A percentile compares a stretch with the other conserved stretches of the same genome.
Evolutionary conservation across 1,284 basidiomycete genomes (phyloP).

Genomic region (Retiboletus flavoniger): DNA sequence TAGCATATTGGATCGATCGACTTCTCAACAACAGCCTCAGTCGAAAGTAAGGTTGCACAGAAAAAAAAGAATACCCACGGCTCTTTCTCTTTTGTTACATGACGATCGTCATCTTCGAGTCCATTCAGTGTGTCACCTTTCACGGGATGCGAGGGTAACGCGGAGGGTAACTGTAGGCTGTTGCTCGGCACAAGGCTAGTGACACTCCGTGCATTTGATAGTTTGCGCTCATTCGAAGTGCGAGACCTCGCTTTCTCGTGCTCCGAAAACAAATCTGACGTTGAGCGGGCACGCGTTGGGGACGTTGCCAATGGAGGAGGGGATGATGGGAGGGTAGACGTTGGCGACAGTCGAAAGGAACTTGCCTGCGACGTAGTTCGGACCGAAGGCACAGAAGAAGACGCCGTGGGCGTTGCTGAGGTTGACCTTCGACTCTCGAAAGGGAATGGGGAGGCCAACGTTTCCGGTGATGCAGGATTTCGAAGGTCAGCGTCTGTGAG

Average conservation of each 20-base stretch:
- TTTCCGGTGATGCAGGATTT: slow-evolving; percentile 71
- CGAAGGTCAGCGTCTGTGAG: slow-evolving; percentile 43
- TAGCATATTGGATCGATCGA: slow-evolving; percentile 67
- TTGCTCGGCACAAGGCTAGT: slow-evolving; percentile 25
- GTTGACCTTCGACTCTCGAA: slow-evolving; percentile 46
- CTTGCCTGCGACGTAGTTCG: slow-evolving; percentile 33
- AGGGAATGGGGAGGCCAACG: slow-evolving; percentile 49
- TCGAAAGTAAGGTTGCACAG: not conserved
- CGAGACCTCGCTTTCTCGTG: slow-evolving; percentile 43
- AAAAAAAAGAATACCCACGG: slow-evolving; percentile 37
- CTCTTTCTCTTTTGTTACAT: slow-evolving; percentile 40
- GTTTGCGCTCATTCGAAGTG: slow-evolving; percentile 31
- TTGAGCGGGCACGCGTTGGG: slow-evolving; percentile 54
- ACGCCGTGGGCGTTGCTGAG: slow-evolving; percentile 50
- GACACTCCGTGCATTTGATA: slow-evolving; percentile 34
- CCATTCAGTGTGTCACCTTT: slow-evolving; percentile 20
- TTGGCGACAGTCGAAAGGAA: slow-evolving; percentile 33
- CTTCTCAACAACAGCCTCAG: slow-evolving; percentile 36
- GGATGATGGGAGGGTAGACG: slow-evolving; percentile 34
- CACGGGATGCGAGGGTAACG: slow-evolving; percentile 12
- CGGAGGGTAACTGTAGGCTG: slow-evolving; percentile 23
- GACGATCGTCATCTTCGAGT: slow-evolving; percentile 30
- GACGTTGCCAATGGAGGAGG: slow-evolving; percentile 39
- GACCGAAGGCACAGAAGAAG: slow-evolving; percentile 38
- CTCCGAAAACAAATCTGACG: slow-evolving; percentile 53